Evolutionary conservation across 2,329 filamentous ascomycete species (phyloP), one percentile per base, ranked within the genome.

Genomic region (Acarospora socialis): DNA sequence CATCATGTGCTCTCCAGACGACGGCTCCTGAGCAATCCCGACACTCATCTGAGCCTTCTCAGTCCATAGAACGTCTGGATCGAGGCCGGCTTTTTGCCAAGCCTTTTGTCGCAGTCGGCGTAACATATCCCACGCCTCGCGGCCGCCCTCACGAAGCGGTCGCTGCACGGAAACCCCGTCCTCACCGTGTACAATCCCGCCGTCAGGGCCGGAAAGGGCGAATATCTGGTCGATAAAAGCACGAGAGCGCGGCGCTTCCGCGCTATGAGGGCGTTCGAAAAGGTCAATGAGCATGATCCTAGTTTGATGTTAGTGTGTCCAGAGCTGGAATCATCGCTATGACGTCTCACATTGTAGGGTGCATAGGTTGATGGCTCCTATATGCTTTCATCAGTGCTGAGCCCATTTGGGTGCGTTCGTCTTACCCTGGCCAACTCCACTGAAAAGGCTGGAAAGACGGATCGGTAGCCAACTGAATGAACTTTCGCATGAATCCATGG

Each of bases 221-320:
- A 63, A 59, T 17, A 63, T 56, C 21, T 53, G 53, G 34, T 64
- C 60, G 19, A 64, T 59, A 22, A 61, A 57, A 4, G 58, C 57
- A 20, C 60, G 52, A 1, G 59, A 62, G 28, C 48, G 54, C 0
- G 56, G 43, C 4, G 60, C 60, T 39, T 64, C 59, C 1, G 57
- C 49, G 35, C 57, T 61, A 25, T 53, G 48, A 1, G 60, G 60
- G 16, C 59, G 52, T 34, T 63, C 60, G 36, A 63, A 63, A 2
- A 64, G 47, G 40, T 64, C 60, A 33, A 64, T 60, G 15, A 64
- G 54, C 51, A 63, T 55, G 32, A 64, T 62, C 55, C 55, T 58
- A 20, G n/a, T n/a, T n/a, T n/a, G n/a, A n/a, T n/a, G n/a, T n/a
- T n/a, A n/a, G n/a, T n/a, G n/a, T n/a, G n/a, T n/a, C n/a, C n/a